These are phyloP conservation scores for Ceratobasidium sp. DNA, from an alignment of 1,284 basidiomycete genomes.

Conservation along the genomic window DNA sequence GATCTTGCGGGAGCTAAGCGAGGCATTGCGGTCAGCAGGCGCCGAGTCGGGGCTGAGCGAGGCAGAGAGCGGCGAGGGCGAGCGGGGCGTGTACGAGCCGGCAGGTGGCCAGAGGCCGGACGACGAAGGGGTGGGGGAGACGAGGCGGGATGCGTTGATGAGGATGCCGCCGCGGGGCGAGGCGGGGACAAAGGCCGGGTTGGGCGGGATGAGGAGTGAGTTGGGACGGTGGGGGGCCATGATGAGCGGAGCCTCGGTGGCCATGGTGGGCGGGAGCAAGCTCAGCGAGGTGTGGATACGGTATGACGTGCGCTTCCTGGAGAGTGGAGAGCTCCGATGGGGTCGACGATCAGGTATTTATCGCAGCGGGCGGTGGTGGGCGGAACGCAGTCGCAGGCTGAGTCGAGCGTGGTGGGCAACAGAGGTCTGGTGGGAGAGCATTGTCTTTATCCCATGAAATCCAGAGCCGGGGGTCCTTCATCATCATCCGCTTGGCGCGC, in stretches of 20 bases:
- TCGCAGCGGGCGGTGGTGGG: background rate
- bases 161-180: slow-evolving; percentile 42
- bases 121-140: slow-evolving; percentile 27
- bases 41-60: background rate
- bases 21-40: slow-evolving; percentile 21
- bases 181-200: slow-evolving; percentile 18
- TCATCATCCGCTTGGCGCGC: slow-evolving; percentile 12
- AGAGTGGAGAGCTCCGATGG: slow-evolving; percentile 19
- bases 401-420: slow-evolving; percentile 25
- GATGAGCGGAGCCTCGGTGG: slow-evolving; percentile 28
- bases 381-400: background rate
- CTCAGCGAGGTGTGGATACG: background rate
- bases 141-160: slow-evolving; percentile 34
- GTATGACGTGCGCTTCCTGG: slow-evolving; percentile 1
- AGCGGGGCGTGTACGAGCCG: slow-evolving; percentile 24
- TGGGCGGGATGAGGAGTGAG: slow-evolving; percentile 33
- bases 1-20: slow-evolving; percentile 55
- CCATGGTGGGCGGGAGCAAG: slow-evolving; percentile 13
- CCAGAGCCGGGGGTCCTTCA: slow-evolving; percentile 8
- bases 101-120: background rate
- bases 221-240: slow-evolving; percentile 22
- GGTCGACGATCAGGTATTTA: background rate
- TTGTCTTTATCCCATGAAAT: slow-evolving; percentile 15
- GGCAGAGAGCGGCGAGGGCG: slow-evolving; percentile 14
- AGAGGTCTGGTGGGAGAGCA: slow-evolving; percentile 23